Conservation (phyloP, 495 filamentous ascomycete species). For the Hapsidospora chrysogenum region DNA sequence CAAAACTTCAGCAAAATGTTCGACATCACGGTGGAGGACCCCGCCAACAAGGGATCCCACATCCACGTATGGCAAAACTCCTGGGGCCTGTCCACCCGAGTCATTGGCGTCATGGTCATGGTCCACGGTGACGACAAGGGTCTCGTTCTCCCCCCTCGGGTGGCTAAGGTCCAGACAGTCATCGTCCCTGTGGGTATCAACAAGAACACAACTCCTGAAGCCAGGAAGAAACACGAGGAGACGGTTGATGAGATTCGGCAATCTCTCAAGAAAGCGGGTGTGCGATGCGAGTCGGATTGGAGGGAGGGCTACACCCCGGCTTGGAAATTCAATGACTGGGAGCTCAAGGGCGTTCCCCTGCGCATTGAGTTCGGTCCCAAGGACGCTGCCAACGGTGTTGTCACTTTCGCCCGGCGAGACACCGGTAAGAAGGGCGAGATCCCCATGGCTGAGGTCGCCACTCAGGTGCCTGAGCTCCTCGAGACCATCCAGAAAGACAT, state of each 20-base stretch:
- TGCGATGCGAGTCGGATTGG: slow-evolving; percentile 58
- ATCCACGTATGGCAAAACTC: slow-evolving; percentile 94
- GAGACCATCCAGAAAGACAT: slow-evolving; percentile 79
- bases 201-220: slow-evolving; percentile 64
- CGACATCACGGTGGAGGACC: slow-evolving; percentile 89
- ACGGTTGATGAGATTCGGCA: slow-evolving; percentile 50
- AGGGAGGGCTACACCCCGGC: slow-evolving; percentile 82
- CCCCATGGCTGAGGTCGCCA: slow-evolving; percentile 50
- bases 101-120: slow-evolving; percentile 96
- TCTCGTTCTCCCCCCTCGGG: slow-evolving; percentile 74
- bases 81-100: slow-evolving; percentile 91
- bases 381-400: slow-evolving; percentile 66
- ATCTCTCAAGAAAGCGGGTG: slow-evolving; percentile 44
- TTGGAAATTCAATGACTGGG: slow-evolving; percentile 97
- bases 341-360: slow-evolving; percentile 82
- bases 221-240: slow-evolving; percentile 50
- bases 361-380: slow-evolving; percentile 92
- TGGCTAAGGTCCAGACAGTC: slow-evolving; percentile 69
- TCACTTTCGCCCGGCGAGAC: slow-evolving; percentile 76
- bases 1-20: slow-evolving; percentile 99
- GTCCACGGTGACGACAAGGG: slow-evolving; percentile 91
- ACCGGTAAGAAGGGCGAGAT: slow-evolving; percentile 66
- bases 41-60: slow-evolving; percentile 60
- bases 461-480: slow-evolving; percentile 58
- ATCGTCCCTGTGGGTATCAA: slow-evolving; percentile 91